Base-by-base conservation (phyloP, 805 yeast species). In the Priceomyces melissophilus region DNA sequence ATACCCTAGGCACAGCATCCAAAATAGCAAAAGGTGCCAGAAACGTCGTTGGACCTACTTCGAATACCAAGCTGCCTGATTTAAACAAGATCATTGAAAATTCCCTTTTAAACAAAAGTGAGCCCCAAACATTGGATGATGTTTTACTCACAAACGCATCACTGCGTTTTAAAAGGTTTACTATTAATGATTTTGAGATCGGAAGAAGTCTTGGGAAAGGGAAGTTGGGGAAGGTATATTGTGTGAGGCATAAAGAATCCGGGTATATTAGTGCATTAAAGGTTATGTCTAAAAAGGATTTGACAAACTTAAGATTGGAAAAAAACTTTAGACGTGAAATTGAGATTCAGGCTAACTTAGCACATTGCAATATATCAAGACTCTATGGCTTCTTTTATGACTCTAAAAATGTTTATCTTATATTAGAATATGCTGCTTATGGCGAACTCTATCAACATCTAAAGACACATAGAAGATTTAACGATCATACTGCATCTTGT, bases 131-230 rank as follows among this genome's bases (percentile, higher is more conserved):
- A 4, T 9, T 35, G 26, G 30, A 28, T 15, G 32, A 27, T 14
- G 20, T 32, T n/a, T 33, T 27, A 14, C 37, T 30, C 13, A 27
- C 37, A 27, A 39, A 29, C 28, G 32, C 41, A 10, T 33, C 33
- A 12, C 14, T 27, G 10, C 33, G 30, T 32, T 16, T 33, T 10
- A 39, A 28, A 29, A 32, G 12, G 17, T 27, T 48, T 39, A 50
- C 73, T 0, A 60, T 81, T 15, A 63, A 69, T 23, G 93, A 87
- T 55, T 91, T 91, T 63, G 96, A 89, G 50, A 75, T 91, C 32
- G 98, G 97, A 12, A 76, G 82, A 40, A 81, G 84, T 42, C 71
- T 91, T 37, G 99, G 98, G 0, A 88, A 87, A 57, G 99, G 99
- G 5, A 88, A 89, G 60, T 82, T 90, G 54, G 99, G 99, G 7